Percentiles rank a stretch among this genome's conserved stretches.
Evolutionary conservation across 108 stramenopile species (phyloP).

Genomic region (Poteriospumella lacustris): DNA sequence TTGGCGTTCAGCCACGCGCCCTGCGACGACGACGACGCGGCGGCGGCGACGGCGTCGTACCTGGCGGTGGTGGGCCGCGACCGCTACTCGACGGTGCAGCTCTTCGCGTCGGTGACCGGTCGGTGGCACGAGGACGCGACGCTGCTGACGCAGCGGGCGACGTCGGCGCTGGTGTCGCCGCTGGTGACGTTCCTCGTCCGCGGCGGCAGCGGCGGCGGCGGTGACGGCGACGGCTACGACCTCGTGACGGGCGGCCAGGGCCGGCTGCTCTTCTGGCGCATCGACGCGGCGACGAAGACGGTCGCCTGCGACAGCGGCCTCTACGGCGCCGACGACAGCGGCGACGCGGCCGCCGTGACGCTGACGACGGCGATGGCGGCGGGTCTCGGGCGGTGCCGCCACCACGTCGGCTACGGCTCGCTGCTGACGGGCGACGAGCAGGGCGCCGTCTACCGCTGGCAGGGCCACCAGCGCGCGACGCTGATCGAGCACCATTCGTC

Average conservation of each 20-base stretch:
- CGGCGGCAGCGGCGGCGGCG: background rate
- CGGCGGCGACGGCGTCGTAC: background rate
- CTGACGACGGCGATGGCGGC: constrained; percentile 11
- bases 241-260: constrained; percentile 10
- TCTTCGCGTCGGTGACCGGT: too few species aligned
- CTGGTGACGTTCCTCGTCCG: background rate
- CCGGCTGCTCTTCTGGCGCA: background rate
- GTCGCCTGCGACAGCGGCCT: too few species aligned
- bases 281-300: too few species aligned
- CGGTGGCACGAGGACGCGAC: too few species aligned
- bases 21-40: background rate
- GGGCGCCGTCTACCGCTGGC: background rate
- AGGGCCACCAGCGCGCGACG: background rate
- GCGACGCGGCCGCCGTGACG: too few species aligned
- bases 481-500: background rate
- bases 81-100: too few species aligned
- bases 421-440: background rate
- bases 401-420: background rate
- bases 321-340: background rate
- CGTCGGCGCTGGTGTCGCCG: background rate
- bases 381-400: too few species aligned
- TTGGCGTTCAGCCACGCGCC: background rate
- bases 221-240: background rate
- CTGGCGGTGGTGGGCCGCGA: too few species aligned
- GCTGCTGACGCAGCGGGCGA: background rate